Percentiles rank a stretch among this genome's conserved stretches.
phyloP scores from a whole-genome alignment of 2,329 filamentous ascomycete species.

The Leptographium lundbergii region DNA sequence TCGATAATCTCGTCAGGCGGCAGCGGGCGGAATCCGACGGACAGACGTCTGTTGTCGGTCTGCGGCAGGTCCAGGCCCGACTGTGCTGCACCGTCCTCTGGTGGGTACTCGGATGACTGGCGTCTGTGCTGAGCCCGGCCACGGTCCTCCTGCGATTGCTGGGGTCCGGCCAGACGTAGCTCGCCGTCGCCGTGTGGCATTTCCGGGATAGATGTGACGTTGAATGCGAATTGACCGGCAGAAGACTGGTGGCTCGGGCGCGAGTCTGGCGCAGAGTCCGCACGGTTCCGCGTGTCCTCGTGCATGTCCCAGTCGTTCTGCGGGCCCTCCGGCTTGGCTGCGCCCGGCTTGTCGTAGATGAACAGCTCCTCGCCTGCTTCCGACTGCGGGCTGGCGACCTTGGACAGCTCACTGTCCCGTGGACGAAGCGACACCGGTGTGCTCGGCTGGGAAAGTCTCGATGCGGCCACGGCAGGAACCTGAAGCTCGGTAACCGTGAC shows the following conservation, averaged over 20 bases:
- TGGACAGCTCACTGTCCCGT: not conserved
- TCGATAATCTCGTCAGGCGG: constrained; percentile 70
- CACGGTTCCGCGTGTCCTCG: not conserved
- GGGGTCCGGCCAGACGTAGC: not conserved
- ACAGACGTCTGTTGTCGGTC: constrained; percentile 45
- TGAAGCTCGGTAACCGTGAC: constrained; percentile 19
- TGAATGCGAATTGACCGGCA: not conserved
- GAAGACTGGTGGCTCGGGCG: not conserved
- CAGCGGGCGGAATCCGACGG: constrained; percentile 67
- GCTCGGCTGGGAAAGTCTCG: constrained; percentile 9
- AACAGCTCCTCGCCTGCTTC: constrained; percentile 11
- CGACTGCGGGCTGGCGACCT: constrained; percentile 4
- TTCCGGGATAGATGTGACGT: constrained; percentile 16
- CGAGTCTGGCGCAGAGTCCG: not conserved
- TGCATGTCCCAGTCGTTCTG: not conserved
- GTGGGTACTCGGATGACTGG: constrained; percentile 16
- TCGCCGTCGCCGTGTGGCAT: constrained; percentile 17
- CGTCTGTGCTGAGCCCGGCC: constrained; percentile 13
- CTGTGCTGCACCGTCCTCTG: constrained; percentile 9
- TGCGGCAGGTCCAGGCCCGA: constrained; percentile 39
- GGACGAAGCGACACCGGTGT: constrained; percentile 2
- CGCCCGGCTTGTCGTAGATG: constrained; percentile 10
- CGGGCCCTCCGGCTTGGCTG: not conserved
- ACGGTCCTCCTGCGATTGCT: constrained; percentile 9
- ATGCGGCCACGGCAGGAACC: constrained; percentile 23